Percentiles rank a stretch among this genome's conserved stretches.
Conservation (phyloP, 73 alveolate genomes). For the Paraurostyla sp. region DNA sequence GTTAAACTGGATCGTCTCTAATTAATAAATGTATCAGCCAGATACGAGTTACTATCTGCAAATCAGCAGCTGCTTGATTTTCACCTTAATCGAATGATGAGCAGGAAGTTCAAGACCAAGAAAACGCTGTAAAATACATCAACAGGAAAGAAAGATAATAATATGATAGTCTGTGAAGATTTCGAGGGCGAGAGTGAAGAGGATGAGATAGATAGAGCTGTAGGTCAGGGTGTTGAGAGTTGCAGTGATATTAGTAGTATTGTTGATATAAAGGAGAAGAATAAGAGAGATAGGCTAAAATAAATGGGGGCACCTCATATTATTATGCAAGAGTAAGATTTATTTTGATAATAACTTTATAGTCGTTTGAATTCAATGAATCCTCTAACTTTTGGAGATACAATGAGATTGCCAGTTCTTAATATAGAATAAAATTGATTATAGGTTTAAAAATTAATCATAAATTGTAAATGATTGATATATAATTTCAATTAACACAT, state of each 20-base stretch:
- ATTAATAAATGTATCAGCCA: slow-evolving; percentile 59
- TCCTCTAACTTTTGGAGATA: slow-evolving; percentile 38
- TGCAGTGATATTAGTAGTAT: background rate
- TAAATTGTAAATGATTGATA: too few species aligned
- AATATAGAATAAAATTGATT: too few species aligned
- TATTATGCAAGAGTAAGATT: slow-evolving; percentile 12
- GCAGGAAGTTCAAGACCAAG: background rate
- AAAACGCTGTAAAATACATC: background rate
- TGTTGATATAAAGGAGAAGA: background rate
- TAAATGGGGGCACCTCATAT: slow-evolving; percentile 5
- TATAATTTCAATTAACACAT: too few species aligned
- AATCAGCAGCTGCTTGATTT: slow-evolving; percentile 59
- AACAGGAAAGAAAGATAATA: background rate
- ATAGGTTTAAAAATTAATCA: too few species aligned
- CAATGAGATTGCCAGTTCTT: slow-evolving; percentile 37
- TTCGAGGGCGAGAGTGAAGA: background rate
- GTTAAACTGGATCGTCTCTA: slow-evolving; percentile 24
- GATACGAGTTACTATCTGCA: slow-evolving; percentile 54
- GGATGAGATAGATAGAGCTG: too few species aligned
- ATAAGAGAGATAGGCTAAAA: background rate
- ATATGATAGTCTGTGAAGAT: slow-evolving; percentile 14
- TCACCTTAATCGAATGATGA: slow-evolving; percentile 42
- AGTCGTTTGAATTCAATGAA: slow-evolving; percentile 42
- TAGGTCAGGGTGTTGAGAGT: too few species aligned
- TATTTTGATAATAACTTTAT: background rate